Conservation (phyloP, 768 basidiomycete species). For the Russula foetens region DNA sequence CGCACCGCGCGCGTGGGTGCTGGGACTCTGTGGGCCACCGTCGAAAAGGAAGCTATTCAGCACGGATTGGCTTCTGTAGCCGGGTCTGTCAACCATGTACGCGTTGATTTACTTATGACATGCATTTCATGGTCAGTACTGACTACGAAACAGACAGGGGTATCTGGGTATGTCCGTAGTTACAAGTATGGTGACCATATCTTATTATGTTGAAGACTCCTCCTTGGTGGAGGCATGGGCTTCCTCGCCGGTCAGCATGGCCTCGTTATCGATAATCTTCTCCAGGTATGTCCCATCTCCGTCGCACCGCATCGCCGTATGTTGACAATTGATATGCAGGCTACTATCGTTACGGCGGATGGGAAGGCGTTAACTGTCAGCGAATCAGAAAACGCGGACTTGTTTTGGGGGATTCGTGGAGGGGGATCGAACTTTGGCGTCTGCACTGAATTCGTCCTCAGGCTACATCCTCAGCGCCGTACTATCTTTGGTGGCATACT, state of each 20-base stretch:
- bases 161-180: constrained; percentile 37
- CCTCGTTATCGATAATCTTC: constrained; percentile 41
- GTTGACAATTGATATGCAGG: constrained; percentile 28
- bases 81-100: constrained; percentile 42
- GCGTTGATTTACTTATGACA: constrained; percentile 12
- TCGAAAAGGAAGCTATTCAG: constrained; percentile 37
- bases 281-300: constrained; percentile 23
- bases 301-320: neutral
- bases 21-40: constrained; percentile 39
- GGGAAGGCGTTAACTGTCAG: constrained; percentile 31
- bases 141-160: constrained; percentile 34
- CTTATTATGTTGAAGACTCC: constrained; percentile 29
- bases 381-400: constrained; percentile 29
- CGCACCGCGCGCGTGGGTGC: constrained; percentile 37
- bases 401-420: constrained; percentile 49
- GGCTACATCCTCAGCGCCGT: constrained; percentile 40
- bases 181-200: neutral
- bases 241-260: constrained; percentile 38
- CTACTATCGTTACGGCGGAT: constrained; percentile 38
- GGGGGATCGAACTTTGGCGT: constrained; percentile 50
- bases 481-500: constrained; percentile 39
- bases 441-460: constrained; percentile 41
- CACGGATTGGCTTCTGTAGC: constrained; percentile 42
- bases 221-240: constrained; percentile 48
- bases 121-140: neutral